phyloP scores from a whole-genome alignment of 805 yeast genomes.

The Candida arabinofermentans region DNA sequence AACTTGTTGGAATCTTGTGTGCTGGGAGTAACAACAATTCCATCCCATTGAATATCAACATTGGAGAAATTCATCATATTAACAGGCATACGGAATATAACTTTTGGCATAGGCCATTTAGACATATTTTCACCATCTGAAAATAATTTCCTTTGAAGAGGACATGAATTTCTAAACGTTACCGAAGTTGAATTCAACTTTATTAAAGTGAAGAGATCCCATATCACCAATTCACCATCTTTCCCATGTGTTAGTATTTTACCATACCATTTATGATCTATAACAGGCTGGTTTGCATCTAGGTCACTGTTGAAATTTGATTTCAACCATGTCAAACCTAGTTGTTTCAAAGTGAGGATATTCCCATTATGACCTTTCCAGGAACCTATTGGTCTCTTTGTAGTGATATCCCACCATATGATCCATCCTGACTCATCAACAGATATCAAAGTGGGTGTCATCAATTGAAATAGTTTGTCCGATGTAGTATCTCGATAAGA shows the following conservation, averaged over 20 bases:
- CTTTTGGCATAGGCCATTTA: slow-evolving; percentile 20
- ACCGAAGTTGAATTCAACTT: slow-evolving; percentile 7
- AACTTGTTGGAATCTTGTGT: slow-evolving; percentile 58
- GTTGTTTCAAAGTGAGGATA: slow-evolving; percentile 46
- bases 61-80: slow-evolving; percentile 72
- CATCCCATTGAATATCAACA: slow-evolving; percentile 37
- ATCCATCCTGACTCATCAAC: slow-evolving; percentile 63
- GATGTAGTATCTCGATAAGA: slow-evolving; percentile 1
- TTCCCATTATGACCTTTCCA: slow-evolving; percentile 58
- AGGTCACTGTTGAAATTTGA: slow-evolving; percentile 6
- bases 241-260: slow-evolving; percentile 59
- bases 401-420: slow-evolving; percentile 59
- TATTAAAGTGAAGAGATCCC: slow-evolving; percentile 33
- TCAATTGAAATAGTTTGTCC: slow-evolving; percentile 14
- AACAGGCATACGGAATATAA: slow-evolving; percentile 54
- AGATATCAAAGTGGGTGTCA: slow-evolving; percentile 40
- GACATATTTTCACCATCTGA: slow-evolving; percentile 16
- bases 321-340: slow-evolving; percentile 33
- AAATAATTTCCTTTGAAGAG: slow-evolving; percentile 15
- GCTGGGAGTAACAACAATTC: slow-evolving; percentile 51
- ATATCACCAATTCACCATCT: slow-evolving; percentile 51
- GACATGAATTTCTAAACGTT: slow-evolving; percentile 13
- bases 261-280: slow-evolving; percentile 33
- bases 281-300: slow-evolving; percentile 10
- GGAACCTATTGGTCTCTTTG: slow-evolving; percentile 49